Base-by-base conservation (phyloP, 73 alveolate species). In the Effrenium voratum region DNA sequence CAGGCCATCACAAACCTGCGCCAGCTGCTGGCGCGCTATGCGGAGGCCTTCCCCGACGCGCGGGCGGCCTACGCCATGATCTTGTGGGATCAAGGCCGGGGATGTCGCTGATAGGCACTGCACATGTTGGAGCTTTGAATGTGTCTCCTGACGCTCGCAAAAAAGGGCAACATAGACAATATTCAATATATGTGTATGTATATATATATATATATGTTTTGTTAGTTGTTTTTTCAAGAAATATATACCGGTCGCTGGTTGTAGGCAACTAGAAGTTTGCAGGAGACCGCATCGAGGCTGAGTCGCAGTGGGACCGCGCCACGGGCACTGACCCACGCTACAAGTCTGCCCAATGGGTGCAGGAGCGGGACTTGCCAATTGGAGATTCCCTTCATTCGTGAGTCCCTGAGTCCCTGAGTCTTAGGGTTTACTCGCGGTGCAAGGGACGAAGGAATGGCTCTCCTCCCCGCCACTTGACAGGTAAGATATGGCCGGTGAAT, bases 221-320 rank as follows among this genome's bases (percentile, higher is more conserved):
- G n/a, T n/a, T n/a, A n/a, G n/a, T n/a, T n/a, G n/a, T n/a, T n/a
- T n/a, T n/a, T n/a, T n/a, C n/a, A n/a, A n/a, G n/a, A n/a, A n/a
- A n/a, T n/a, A n/a, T n/a, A n/a, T n/a, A n/a, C n/a, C n/a, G n/a
- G n/a, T n/a, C n/a, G n/a, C n/a, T n/a, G n/a, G n/a, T n/a, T n/a
- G n/a, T n/a, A n/a, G n/a, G n/a, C n/a, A n/a, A n/a, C n/a, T n/a
- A n/a, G n/a, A n/a, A n/a, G n/a, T n/a, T n/a, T n/a, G n/a, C n/a
- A n/a, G n/a, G 92, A 2, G 92, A 82, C 34, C 92, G 92, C 34
- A 49, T 82, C n/a, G 92, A 82, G 49, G 92, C 92, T 8, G 92
- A 90, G 88, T 82, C 92, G 75, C 92, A 82, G 34, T 90, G 97
- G 97, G 97, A 90, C 87, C 97, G 97, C 15, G 97, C 97, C 88